A percentile compares a stretch with the other conserved stretches of the same genome.
Evolutionary conservation across 2,329 filamentous ascomycete genomes (phyloP).

Genomic region (Phialophora chinensis): DNA sequence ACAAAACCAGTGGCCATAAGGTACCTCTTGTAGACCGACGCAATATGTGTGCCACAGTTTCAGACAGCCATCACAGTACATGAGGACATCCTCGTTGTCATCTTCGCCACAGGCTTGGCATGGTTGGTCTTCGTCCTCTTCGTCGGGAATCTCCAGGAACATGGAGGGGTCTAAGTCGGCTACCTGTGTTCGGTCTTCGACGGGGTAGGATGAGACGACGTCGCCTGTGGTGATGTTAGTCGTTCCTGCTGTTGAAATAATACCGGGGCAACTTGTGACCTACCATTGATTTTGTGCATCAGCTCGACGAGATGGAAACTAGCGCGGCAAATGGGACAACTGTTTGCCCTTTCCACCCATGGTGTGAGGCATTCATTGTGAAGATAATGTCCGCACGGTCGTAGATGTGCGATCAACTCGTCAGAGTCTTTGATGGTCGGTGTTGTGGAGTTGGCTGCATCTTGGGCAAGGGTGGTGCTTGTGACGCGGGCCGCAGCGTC

Average conservation of each 20-base stretch:
- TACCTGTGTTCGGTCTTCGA: conserved; percentile 68
- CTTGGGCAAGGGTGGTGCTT: conserved; percentile 39
- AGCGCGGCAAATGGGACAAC: conserved; percentile 94
- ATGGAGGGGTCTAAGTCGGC: conserved; percentile 85
- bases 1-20: conserved; percentile 86
- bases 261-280: conserved; percentile 45
- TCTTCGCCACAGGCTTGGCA: conserved; percentile 84
- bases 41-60: conserved; percentile 91
- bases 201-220: conserved; percentile 63
- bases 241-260: conserved; percentile 15
- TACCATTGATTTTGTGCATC: conserved; percentile 79
- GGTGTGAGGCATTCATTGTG: conserved; percentile 91
- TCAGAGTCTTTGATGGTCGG: conserved; percentile 39
- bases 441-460: conserved; percentile 40
- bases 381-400: conserved; percentile 86
- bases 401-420: conserved; percentile 62
- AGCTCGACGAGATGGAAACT: conserved; percentile 90
- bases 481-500: conserved; percentile 43
- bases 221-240: conserved; percentile 51
- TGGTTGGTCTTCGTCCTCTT: conserved; percentile 70
- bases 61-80: conserved; percentile 92
- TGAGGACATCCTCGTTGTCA: conserved; percentile 81
- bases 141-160: conserved; percentile 69
- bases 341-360: conserved; percentile 97
- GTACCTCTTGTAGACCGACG: conserved; percentile 78